Evolutionary conservation across 2,329 filamentous ascomycete species (phyloP).

Genomic region (Mollisiaceae sp.): DNA sequence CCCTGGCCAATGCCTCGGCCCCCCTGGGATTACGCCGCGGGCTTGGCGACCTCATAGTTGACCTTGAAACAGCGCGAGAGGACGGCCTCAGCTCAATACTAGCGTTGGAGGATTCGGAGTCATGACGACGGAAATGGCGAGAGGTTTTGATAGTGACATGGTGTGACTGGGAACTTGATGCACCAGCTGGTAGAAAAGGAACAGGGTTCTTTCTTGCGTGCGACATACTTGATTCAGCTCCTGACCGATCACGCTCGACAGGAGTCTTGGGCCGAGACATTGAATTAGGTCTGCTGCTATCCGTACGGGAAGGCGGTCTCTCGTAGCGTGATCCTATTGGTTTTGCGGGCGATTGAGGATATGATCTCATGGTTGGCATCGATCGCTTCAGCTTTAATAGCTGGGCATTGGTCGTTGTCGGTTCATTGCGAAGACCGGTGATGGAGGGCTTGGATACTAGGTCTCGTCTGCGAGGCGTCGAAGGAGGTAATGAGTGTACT

Average conservation of each 20-base stretch:
- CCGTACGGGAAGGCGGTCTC: constrained; percentile 64
- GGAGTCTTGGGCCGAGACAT: constrained; percentile 72
- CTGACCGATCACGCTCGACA: constrained; percentile 58
- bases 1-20: constrained; percentile 45
- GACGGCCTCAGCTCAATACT: constrained; percentile 61
- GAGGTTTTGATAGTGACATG: constrained; percentile 75
- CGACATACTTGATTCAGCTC: constrained; percentile 55
- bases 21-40: constrained; percentile 55
- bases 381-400: constrained; percentile 70
- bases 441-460: constrained; percentile 60
- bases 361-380: constrained; percentile 61
- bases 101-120: constrained; percentile 73
- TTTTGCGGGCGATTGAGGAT: constrained; percentile 57
- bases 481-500: constrained; percentile 56
- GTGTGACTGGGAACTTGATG: constrained; percentile 75
- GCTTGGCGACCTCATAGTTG: constrained; percentile 61
- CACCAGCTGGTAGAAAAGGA: constrained; percentile 82
- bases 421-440: constrained; percentile 60
- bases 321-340: constrained; percentile 55
- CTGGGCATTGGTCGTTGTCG: constrained; percentile 69
- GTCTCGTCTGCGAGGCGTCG: constrained; percentile 66
- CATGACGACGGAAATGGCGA: constrained; percentile 77
- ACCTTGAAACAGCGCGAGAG: constrained; percentile 63
- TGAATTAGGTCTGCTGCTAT: constrained; percentile 55
- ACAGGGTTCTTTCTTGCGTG: constrained; percentile 64